Evolutionary conservation across 2,329 filamentous ascomycete species (phyloP).

Genomic region (Xylaria hypoxylon): DNA sequence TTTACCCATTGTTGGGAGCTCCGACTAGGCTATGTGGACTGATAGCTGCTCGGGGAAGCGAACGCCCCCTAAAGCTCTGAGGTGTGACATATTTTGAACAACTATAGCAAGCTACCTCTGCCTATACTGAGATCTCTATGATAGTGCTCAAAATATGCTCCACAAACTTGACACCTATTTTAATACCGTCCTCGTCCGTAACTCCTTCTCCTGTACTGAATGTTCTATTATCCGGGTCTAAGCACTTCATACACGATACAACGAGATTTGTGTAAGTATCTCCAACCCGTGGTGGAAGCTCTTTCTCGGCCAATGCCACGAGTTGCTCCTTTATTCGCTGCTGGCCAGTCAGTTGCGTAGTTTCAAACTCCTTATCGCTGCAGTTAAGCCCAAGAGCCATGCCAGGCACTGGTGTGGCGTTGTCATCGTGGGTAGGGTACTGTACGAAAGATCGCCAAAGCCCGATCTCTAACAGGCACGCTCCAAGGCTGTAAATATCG

Average conservation of each 20-base stretch:
- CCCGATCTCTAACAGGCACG: constrained; percentile 62
- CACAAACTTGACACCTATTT: constrained; percentile 21
- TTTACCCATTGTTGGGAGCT: no score
- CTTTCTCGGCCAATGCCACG: constrained; percentile 16
- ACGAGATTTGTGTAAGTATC: constrained; percentile 25
- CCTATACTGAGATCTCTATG: constrained; percentile 12
- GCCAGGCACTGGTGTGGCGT: constrained; percentile 7
- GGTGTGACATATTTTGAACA: no score
- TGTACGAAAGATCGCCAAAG: constrained; percentile 53
- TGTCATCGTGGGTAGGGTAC: constrained; percentile 18
- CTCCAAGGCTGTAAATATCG: constrained; percentile 65
- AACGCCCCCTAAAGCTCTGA: no score
- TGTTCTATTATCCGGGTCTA: constrained; percentile 16
- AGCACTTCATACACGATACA: constrained; percentile 17
- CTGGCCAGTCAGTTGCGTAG: constrained; percentile 1
- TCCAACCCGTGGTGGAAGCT: constrained; percentile 23
- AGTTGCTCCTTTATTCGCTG: constrained; percentile 16
- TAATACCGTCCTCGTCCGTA: constrained; percentile 23
- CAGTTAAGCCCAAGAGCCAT: constrained; percentile 20
- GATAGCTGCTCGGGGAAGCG: no score
- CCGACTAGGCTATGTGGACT: no score
- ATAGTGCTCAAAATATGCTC: constrained; percentile 23
- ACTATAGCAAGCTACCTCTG: not conserved
- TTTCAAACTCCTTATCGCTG: constrained; percentile 22
- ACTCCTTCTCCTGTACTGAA: constrained; percentile 5